Evolutionary conservation across 2,329 filamentous ascomycete genomes (phyloP), one percentile per base, ranked within the genome.

Genomic region (Aspergillus sp.): DNA sequence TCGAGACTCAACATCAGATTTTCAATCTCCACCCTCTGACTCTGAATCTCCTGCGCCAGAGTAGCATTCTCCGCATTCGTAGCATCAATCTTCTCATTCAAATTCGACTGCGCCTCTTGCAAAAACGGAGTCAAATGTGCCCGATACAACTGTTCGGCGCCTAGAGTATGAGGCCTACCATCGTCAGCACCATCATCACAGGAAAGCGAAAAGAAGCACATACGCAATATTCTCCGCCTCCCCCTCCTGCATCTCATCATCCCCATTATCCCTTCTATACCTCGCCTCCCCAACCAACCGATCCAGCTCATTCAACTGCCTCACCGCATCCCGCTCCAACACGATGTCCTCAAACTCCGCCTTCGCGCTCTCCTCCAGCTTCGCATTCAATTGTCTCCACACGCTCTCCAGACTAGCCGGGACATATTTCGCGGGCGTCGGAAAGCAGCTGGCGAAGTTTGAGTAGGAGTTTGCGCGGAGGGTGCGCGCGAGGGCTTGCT

Each of bases 391-490:
- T 53, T 83, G 78, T 46, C 74, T 70, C 67, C 80, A 79, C 19
- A 85, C 69, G 3, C 72, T 71, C 56, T 81, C 75, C 49, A 85
- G 59, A 38, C 74, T 75, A 22, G 75, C 75, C 1, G 79, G 76
- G 9, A 78, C 78, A 56, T 82, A 71, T 56, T 72, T 69, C 15
- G 81, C 78, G 1, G 80, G 76, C 0, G 82, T 85, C 0, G 82
- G 81, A 54, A 84, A 84, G 57, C 82, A 85, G 20, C 78, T 69
- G 0, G 79, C 74, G 61, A 84, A 85, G 56, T 83, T 83, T 43
- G 71, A 68, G 60, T 82, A 78, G 7, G 74, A 80, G 63, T 80
- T 82, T 45, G 80, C 79, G 52, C 78, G 76, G n/a, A 84, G 63
- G 1, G 81, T 80, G 51, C 80, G 77, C 9, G 74, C 71, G 19